Evolutionary conservation across 1,284 basidiomycete genomes (phyloP).

Genomic region (Ustilago lituana): DNA sequence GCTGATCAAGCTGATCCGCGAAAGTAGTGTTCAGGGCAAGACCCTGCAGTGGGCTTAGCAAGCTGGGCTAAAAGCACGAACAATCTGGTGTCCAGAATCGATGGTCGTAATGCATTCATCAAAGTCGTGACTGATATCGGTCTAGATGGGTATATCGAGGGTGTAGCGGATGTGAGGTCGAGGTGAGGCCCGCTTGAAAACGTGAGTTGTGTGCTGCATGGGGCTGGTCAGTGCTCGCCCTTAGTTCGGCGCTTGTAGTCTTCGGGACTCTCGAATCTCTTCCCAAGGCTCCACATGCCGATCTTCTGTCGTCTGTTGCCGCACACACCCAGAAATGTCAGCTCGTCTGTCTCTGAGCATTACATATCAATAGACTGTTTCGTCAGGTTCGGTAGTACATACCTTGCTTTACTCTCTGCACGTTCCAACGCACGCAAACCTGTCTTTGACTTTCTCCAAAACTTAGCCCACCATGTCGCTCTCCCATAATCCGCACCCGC

Average conservation of each 20-base stretch:
- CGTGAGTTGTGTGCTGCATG: background rate
- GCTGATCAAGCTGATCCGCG: slow-evolving; percentile 52
- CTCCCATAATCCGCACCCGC: slow-evolving; percentile 62
- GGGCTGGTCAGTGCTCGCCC: slow-evolving; percentile 7
- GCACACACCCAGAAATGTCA: background rate
- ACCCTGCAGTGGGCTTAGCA: slow-evolving; percentile 40
- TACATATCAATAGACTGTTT: too few species aligned
- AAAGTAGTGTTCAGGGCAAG: slow-evolving; percentile 52
- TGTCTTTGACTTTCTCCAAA: slow-evolving; percentile 47
- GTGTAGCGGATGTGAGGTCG: too few species aligned
- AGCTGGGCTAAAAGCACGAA: background rate
- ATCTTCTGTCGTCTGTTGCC: slow-evolving; percentile 16
- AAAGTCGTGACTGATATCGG: background rate
- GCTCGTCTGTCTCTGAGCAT: too few species aligned
- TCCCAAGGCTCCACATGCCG: slow-evolving; percentile 59
- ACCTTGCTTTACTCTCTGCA: slow-evolving; percentile 54
- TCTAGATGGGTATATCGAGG: too few species aligned
- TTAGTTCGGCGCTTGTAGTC: slow-evolving; percentile 56
- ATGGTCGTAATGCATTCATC: slow-evolving; percentile 2
- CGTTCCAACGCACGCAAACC: slow-evolving; percentile 50
- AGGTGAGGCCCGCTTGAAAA: too few species aligned
- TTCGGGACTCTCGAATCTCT: slow-evolving; percentile 56
- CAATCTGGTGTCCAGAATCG: too few species aligned
- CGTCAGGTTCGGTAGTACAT: slow-evolving; percentile 13
- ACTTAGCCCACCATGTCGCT: slow-evolving; percentile 50